A percentile compares a stretch with the other conserved stretches of the same genome.
Conservation (phyloP, 106 monocot genomes). For the Agapanthus africanus region DNA sequence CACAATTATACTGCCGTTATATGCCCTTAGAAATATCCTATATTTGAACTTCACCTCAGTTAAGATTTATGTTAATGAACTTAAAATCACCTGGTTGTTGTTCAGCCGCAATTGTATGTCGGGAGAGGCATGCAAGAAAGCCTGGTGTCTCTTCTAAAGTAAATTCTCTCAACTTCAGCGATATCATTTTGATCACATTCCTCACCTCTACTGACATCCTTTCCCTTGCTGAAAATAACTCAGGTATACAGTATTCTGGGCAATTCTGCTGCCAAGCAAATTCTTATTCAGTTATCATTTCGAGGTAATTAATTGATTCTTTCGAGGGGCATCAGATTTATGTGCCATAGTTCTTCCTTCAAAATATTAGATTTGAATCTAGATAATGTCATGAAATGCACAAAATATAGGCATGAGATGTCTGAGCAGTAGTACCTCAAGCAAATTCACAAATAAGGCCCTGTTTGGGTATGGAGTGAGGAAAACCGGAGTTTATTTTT, state of each 20-base stretch:
- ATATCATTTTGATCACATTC: not conserved
- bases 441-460: no score
- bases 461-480: no score
- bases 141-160: slow-evolving; percentile 58
- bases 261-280: slow-evolving; percentile 60
- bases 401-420: no score
- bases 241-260: slow-evolving; percentile 76
- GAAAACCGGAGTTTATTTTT: no score
- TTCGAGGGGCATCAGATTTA: not conserved
- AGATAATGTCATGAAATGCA: no score
- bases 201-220: slow-evolving; percentile 1
- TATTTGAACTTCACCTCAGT: not conserved
- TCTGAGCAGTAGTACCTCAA: no score
- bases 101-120: slow-evolving; percentile 48
- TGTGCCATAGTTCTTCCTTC: not conserved
- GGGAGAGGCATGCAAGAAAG: slow-evolving; percentile 71
- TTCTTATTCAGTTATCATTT: slow-evolving; percentile 67
- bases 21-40: no score
- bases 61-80: not conserved
- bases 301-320: slow-evolving; percentile 38
- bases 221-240: not conserved
- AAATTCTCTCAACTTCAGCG: slow-evolving; percentile 19
- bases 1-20: no score
- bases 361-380: no score
- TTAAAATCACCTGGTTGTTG: not conserved